Evolutionary conservation across 345 rosid genomes (phyloP).

Genomic region (Eucalyptus marginata): DNA sequence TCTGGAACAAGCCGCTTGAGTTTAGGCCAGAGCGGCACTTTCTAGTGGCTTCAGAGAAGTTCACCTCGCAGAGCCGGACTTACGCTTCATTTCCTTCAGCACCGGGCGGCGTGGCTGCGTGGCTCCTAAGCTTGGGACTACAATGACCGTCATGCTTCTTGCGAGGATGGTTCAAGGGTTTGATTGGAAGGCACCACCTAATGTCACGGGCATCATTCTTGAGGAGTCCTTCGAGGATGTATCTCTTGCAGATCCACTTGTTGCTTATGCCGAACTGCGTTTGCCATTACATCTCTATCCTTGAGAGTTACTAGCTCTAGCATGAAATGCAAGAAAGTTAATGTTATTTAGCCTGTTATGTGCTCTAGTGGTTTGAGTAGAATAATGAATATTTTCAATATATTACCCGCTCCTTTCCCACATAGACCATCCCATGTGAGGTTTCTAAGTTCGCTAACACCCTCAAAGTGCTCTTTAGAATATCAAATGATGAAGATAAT

Average conservation of each 20-base stretch:
- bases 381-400: background rate
- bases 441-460: background rate
- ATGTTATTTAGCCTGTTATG: background rate
- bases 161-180: conserved; percentile 42
- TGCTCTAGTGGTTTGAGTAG: background rate
- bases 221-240: conserved; percentile 10
- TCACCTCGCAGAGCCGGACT: conserved; percentile 17
- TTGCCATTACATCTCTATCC: conserved; percentile 15
- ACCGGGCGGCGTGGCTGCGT: conserved; percentile 34
- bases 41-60: background rate
- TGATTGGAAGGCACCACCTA: conserved; percentile 14
- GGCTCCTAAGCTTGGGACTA: conserved; percentile 17
- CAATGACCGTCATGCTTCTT: conserved; percentile 30
- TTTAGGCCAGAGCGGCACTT: conserved; percentile 10
- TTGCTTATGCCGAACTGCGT: conserved; percentile 6
- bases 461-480: background rate
- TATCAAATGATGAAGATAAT: background rate
- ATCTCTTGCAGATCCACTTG: conserved; percentile 10
- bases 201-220: conserved; percentile 1
- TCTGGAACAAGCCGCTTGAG: background rate
- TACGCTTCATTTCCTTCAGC: conserved; percentile 37
- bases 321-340: background rate
- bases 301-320: too few species aligned
- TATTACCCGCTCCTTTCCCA: background rate
- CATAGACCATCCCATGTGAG: background rate